Evolutionary conservation across 2,329 filamentous ascomycete genomes (phyloP).

Genomic region (Penicillium sp.): DNA sequence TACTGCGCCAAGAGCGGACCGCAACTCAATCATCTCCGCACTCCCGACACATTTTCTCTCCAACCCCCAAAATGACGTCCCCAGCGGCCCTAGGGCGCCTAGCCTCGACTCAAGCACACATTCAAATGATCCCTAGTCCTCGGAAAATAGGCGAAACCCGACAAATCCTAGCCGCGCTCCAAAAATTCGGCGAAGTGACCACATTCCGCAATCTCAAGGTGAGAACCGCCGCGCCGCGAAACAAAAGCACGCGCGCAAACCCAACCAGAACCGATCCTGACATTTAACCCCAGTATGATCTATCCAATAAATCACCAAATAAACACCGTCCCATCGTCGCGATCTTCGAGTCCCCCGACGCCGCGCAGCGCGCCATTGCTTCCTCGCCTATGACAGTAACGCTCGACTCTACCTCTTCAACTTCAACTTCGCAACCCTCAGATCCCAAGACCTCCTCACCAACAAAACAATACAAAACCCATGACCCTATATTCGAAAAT

Average conservation of each 20-base stretch:
- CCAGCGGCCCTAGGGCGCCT: constrained; percentile 8
- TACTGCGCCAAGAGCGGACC: constrained; percentile 12
- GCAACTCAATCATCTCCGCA: constrained; percentile 1
- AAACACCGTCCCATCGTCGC: constrained; percentile 28
- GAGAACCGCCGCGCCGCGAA: neutral
- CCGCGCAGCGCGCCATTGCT: constrained; percentile 33
- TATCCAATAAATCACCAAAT: constrained; percentile 23
- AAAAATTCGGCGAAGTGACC: constrained; percentile 43
- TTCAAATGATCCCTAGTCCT: constrained; percentile 30
- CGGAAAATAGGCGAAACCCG: constrained; percentile 35
- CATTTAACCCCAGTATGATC: constrained; percentile 29
- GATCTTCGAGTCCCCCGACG: constrained; percentile 38
- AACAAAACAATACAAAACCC: neutral
- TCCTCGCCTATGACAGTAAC: constrained; percentile 33
- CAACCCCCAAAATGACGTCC: constrained; percentile 16
- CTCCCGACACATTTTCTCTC: constrained; percentile 12
- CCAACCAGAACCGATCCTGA: neutral
- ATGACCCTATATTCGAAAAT: neutral
- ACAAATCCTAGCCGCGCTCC: constrained; percentile 36
- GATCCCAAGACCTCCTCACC: neutral
- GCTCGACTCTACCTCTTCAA: constrained; percentile 1
- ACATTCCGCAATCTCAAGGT: constrained; percentile 41
- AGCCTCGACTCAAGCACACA: constrained; percentile 27
- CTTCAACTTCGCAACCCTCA: neutral
- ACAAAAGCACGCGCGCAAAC: neutral